Conservation (phyloP, 139 green algal genomes). For the Picochlorum sp. region DNA sequence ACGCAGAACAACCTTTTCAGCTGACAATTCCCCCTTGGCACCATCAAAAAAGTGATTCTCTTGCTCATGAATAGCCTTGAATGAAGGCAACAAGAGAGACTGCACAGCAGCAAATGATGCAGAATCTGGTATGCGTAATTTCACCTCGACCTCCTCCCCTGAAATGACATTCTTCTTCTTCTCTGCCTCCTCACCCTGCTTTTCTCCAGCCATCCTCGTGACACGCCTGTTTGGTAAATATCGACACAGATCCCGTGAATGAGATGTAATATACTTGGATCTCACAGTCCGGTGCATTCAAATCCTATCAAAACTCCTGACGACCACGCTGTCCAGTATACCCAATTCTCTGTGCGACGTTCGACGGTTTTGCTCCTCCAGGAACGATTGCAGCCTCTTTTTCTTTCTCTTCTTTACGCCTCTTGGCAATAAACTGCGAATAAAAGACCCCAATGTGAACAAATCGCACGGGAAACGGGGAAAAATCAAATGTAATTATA, state of each 20-base stretch:
- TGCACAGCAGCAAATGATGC: constrained; percentile 55
- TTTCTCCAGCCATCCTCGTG: constrained; percentile 5
- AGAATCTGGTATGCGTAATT: constrained; percentile 66
- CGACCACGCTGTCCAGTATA: not conserved
- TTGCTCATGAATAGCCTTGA: constrained; percentile 58
- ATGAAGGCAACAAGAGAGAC: constrained; percentile 36
- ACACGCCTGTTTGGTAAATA: constrained; percentile 15
- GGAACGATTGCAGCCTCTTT: not conserved
- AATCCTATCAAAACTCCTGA: not conserved
- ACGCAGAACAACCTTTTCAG: constrained; percentile 55
- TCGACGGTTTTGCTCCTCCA: not conserved
- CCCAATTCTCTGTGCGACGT: not conserved
- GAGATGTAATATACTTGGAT: not conserved
- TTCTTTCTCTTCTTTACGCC: not conserved
- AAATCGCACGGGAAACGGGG: not conserved
- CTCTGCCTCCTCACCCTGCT: constrained; percentile 3
- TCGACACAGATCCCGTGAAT: not conserved
- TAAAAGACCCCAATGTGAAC: not conserved
- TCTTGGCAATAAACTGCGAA: not conserved
- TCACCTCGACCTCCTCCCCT: constrained; percentile 78
- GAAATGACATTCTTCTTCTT: not conserved
- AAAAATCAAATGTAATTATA: constrained; percentile 4
- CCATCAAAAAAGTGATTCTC: constrained; percentile 97
- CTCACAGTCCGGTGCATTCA: not conserved
- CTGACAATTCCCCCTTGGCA: constrained; percentile 61